Evolutionary conservation across 2,329 filamentous ascomycete genomes (phyloP), one percentile per base, ranked within the genome.

Genomic region (Penicillium sp.): DNA sequence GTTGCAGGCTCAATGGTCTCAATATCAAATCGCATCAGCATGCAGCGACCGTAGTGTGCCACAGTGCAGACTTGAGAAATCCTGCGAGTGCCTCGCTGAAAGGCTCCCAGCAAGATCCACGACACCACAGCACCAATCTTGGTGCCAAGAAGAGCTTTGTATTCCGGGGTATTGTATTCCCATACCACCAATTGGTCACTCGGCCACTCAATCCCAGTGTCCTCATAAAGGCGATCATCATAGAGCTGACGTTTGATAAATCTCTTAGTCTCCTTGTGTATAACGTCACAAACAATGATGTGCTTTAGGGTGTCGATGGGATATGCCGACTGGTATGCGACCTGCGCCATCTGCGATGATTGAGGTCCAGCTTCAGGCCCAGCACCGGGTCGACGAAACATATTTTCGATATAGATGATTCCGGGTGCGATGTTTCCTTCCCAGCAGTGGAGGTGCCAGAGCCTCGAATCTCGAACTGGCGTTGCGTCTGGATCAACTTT

Each of bases 251-350:
- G 18, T 15, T 49, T 49, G 15, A 49, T n/a, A 8, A 49, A 41
- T 14, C 37, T 14, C 18, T 40, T 49, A 3, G 47, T 29, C 20
- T 26, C 22, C 18, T 40, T 40, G 31, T 49, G n/a, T 2, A 41
- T 23, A 7, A 49, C 23, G 11, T 49, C 47, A 31, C 8, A 18
- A 6, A 49, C 2, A 5, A 41, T 20, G n/a, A 49, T 23, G 9
- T 49, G 47, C n/a, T 49, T 31, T n/a, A 49, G 23, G 14, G 47
- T 41, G 14, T 49, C 35, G 18, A 49, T 49, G n/a, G 47, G 47
- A 12, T 27, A 42, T 2, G 7, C n/a, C 9, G 22, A 12, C 18
- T 49, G 33, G 12, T 49, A 49, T 3, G 26, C 35, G 9, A 35
- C 47, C 18, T 49, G 33, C 23, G 47, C 25, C 9, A 49, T 41